A percentile compares a stretch with the other conserved stretches of the same genome.
These are phyloP conservation scores for Suaeda aralocaspica DNA, from an alignment of 148 eudicot species.

Conservation along the genomic window DNA sequence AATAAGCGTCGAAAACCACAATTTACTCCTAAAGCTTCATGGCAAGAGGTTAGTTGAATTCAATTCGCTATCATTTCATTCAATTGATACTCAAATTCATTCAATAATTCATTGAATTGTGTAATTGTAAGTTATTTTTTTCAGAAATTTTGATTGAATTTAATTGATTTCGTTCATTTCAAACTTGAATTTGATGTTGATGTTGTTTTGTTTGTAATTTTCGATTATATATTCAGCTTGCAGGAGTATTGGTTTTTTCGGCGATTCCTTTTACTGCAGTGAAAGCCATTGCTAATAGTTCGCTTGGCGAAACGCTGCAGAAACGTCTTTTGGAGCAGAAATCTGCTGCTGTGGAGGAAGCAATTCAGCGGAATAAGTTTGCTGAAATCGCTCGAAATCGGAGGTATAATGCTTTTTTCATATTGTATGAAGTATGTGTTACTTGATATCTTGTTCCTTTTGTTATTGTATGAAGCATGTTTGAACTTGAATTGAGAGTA, in stretches of 20 bases:
- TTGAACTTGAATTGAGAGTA: no score
- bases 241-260: slow-evolving; percentile 82
- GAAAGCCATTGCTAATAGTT: slow-evolving; percentile 82
- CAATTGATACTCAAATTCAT: not conserved
- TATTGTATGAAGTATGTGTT: no score
- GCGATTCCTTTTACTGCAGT: slow-evolving; percentile 97
- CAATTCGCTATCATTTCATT: no score
- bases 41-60: slow-evolving; percentile 35
- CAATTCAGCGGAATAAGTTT: slow-evolving; percentile 39
- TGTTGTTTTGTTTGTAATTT: not conserved
- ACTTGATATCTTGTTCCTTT: no score
- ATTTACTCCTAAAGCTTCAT: slow-evolving; percentile 32
- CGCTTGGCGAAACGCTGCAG: slow-evolving; percentile 70
- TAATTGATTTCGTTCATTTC: no score
- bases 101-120: not conserved
- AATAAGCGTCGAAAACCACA: not conserved
- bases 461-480: no score
- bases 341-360: slow-evolving; percentile 39
- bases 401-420: slow-evolving; percentile 36
- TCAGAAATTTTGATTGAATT: no score
- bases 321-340: slow-evolving; percentile 57
- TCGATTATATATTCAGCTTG: slow-evolving; percentile 42
- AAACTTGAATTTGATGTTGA: no score
- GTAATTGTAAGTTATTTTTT: not conserved
- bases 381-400: slow-evolving; percentile 51